These are phyloP conservation scores for Wickerhamomyces chambardii DNA, from an alignment of 805 yeast species.

Conservation along the genomic window DNA sequence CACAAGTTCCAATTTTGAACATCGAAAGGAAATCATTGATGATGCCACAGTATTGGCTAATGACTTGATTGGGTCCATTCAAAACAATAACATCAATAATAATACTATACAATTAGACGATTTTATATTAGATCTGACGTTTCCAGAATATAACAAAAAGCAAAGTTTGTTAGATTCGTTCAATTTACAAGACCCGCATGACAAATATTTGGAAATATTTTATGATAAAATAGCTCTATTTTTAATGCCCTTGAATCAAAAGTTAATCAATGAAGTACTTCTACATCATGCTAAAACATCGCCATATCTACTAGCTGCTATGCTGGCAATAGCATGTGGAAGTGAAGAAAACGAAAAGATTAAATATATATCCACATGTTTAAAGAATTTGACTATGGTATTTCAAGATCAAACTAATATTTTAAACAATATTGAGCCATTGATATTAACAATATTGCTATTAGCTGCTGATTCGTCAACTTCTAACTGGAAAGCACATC, in stretches of 20 bases:
- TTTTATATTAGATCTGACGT: slow-evolving; percentile 9
- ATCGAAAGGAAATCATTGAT: slow-evolving; percentile 7
- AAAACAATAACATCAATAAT: not conserved
- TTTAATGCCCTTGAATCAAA: slow-evolving; percentile 22
- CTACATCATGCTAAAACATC: slow-evolving; percentile 37
- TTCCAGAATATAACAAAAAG: slow-evolving; percentile 10
- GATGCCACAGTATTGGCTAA: slow-evolving; percentile 15
- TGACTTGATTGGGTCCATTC: slow-evolving; percentile 12
- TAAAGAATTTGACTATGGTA: slow-evolving; percentile 30
- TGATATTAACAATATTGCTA: slow-evolving; percentile 54
- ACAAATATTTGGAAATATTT: slow-evolving; percentile 12
- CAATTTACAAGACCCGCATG: slow-evolving; percentile 13
- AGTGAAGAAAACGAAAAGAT: slow-evolving; percentile 25
- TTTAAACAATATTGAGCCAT: slow-evolving; percentile 52
- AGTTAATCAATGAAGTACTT: slow-evolving; percentile 42
- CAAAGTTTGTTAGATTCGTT: slow-evolving; percentile 13
- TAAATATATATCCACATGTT: slow-evolving; percentile 40
- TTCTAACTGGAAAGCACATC: slow-evolving; percentile 52
- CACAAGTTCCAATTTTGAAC: not conserved
- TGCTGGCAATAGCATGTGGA: slow-evolving; percentile 46
- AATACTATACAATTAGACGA: slow-evolving; percentile 7
- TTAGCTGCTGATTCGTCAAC: slow-evolving; percentile 54
- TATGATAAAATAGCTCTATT: slow-evolving; percentile 14
- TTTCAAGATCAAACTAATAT: slow-evolving; percentile 31
- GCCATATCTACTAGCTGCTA: slow-evolving; percentile 45